phyloP scores from a whole-genome alignment of 2,329 filamentous ascomycete genomes.

The Raffaelea albimanens region DNA sequence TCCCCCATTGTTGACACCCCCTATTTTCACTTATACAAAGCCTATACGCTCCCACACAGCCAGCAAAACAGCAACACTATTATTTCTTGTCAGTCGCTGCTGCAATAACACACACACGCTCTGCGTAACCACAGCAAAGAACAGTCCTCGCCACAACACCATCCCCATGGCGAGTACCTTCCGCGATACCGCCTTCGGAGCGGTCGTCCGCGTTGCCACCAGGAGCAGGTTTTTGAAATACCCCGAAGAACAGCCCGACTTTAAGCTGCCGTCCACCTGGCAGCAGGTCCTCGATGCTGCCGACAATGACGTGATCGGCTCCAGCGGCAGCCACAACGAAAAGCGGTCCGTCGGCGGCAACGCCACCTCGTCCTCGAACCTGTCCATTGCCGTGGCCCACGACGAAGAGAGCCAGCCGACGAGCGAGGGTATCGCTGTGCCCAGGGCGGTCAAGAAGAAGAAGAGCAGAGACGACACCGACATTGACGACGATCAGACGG shows the following conservation, averaged over 20 bases:
- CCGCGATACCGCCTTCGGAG: constrained; percentile 17
- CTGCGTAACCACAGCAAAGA: no score
- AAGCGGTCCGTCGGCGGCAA: not conserved
- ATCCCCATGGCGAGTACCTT: constrained; percentile 5
- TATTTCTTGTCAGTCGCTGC: no score
- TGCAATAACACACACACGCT: no score
- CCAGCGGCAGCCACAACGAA: not conserved
- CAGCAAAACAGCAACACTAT: no score
- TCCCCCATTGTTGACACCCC: no score
- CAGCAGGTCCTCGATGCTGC: constrained; percentile 71
- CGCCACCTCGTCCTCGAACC: not conserved
- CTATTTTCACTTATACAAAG: no score
- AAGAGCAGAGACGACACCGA: not conserved
- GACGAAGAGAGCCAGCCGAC: not conserved
- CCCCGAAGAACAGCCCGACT: constrained; percentile 58
- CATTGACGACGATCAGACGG: constrained; percentile 16
- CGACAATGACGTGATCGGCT: constrained; percentile 53
- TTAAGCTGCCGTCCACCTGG: constrained; percentile 51
- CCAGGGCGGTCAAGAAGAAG: not conserved
- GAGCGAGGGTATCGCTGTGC: not conserved
- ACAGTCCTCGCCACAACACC: not conserved
- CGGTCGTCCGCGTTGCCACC: constrained; percentile 19
- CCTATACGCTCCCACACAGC: no score
- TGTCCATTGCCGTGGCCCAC: not conserved
- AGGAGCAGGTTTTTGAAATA: constrained; percentile 38